Evolutionary conservation across 2,329 filamentous ascomycete species (phyloP).

Genomic region (Alternaria sp.): DNA sequence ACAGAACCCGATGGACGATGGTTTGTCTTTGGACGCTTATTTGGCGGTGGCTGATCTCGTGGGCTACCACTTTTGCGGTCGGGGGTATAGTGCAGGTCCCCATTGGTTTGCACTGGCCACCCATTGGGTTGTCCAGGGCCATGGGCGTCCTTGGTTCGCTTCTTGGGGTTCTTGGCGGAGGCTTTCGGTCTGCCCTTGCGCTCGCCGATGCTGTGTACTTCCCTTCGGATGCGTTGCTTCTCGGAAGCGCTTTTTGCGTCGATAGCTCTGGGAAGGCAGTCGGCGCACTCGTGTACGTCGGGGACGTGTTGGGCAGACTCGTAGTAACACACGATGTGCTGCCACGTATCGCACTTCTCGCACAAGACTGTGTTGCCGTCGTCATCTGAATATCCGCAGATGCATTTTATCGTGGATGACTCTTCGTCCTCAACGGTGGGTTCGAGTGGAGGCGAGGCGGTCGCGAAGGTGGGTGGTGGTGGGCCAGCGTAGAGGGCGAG

Average conservation of each 20-base stretch:
- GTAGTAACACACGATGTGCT: slow-evolving; percentile 98
- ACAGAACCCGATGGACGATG: slow-evolving; percentile 81
- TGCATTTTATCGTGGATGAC: slow-evolving; percentile 96
- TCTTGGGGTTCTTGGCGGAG: slow-evolving; percentile 83
- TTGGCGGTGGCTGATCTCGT: slow-evolving; percentile 64
- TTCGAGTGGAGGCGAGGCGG: slow-evolving; percentile 46
- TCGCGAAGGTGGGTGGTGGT: slow-evolving; percentile 43
- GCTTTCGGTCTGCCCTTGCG: slow-evolving; percentile 77
- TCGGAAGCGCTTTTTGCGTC: slow-evolving; percentile 78
- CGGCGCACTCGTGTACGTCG: slow-evolving; percentile 82
- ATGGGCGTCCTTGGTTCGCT: slow-evolving; percentile 74
- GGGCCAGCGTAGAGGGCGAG: slow-evolving; percentile 38
- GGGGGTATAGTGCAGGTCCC: slow-evolving; percentile 59
- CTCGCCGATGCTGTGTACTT: slow-evolving; percentile 61
- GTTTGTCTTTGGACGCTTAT: slow-evolving; percentile 81
- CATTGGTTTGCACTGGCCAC: slow-evolving; percentile 61
- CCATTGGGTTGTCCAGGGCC: slow-evolving; percentile 71
- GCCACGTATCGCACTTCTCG: slow-evolving; percentile 95
- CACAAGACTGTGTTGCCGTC: slow-evolving; percentile 98
- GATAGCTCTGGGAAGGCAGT: slow-evolving; percentile 80
- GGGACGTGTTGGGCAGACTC: slow-evolving; percentile 73
- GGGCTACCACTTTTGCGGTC: slow-evolving; percentile 59
- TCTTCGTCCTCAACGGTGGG: slow-evolving; percentile 69
- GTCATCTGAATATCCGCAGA: slow-evolving; percentile 91
- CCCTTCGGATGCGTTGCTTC: slow-evolving; percentile 69